These are phyloP conservation scores for Macrocybe gigantea DNA, from an alignment of 768 basidiomycete species.

Conservation along the genomic window DNA sequence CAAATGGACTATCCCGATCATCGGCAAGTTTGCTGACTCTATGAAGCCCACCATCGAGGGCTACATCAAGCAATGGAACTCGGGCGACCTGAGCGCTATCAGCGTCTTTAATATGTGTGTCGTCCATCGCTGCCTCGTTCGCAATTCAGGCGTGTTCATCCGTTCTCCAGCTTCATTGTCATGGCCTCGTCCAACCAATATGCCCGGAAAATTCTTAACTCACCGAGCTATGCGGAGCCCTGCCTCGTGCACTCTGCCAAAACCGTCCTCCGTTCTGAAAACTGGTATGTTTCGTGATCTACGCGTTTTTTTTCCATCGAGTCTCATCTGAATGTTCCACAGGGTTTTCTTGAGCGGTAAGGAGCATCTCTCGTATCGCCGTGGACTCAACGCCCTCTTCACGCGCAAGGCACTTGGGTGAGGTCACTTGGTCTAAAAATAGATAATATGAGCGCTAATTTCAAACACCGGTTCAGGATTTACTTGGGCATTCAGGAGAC, in stretches of 20 bases:
- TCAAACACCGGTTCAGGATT: slow-evolving; percentile 39
- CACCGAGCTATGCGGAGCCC: slow-evolving; percentile 87
- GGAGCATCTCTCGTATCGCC: slow-evolving; percentile 89
- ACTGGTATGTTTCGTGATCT: slow-evolving; percentile 54
- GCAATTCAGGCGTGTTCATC: background rate
- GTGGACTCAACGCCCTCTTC: slow-evolving; percentile 85
- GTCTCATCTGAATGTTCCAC: slow-evolving; percentile 4
- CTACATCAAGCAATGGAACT: slow-evolving; percentile 91
- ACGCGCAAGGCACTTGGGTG: slow-evolving; percentile 91
- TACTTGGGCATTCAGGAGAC: slow-evolving; percentile 82
- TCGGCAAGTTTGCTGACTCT: slow-evolving; percentile 93
- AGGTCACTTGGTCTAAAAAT: slow-evolving; percentile 17
- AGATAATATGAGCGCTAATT: background rate
- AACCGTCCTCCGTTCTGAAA: slow-evolving; percentile 74
- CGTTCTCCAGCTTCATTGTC: slow-evolving; percentile 82
- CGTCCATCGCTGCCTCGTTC: background rate
- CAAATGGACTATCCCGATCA: slow-evolving; percentile 93
- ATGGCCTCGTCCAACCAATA: slow-evolving; percentile 94
- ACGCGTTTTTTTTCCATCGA: background rate
- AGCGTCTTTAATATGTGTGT: slow-evolving; percentile 97
- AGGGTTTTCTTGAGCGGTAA: slow-evolving; percentile 99
- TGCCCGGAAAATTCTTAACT: slow-evolving; percentile 93
- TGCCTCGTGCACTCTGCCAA: slow-evolving; percentile 93
- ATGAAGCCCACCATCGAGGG: slow-evolving; percentile 86
- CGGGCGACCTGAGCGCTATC: slow-evolving; percentile 80